A percentile compares a stretch with the other conserved stretches of the same genome.
phyloP scores from a whole-genome alignment of 1,284 basidiomycete species.

The Wallemia hederae region DNA sequence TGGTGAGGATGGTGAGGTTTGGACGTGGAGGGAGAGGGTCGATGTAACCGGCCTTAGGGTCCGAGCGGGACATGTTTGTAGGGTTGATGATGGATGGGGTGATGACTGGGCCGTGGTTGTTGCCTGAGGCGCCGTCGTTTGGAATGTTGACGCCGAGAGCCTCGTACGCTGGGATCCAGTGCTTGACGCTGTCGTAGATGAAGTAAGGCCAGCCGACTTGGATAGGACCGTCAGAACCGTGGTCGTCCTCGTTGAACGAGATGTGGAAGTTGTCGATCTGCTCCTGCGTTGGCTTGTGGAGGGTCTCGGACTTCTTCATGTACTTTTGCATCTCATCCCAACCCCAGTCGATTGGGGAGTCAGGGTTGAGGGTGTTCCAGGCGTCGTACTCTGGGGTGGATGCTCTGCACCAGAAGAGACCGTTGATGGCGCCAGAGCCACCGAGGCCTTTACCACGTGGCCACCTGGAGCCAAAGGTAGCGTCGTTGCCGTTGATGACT shows the following conservation, averaged over 20 bases:
- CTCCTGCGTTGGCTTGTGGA: conserved; percentile 16
- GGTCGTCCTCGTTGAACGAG: conserved; percentile 16
- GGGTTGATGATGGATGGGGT: conserved; percentile 35
- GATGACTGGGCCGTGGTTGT: conserved; percentile 12
- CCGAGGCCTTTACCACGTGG: conserved; percentile 37
- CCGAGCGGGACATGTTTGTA: conserved; percentile 31
- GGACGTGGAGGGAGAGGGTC: conserved; percentile 27
- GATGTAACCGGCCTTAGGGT: conserved; percentile 37
- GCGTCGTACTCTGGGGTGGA: conserved; percentile 18
- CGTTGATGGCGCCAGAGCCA: conserved; percentile 37
- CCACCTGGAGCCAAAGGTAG: conserved; percentile 17
- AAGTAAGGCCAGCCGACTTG: conserved; percentile 13
- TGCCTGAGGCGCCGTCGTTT: not conserved
- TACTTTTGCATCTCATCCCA: conserved; percentile 16
- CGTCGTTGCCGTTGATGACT: conserved; percentile 8
- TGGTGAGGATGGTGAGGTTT: conserved; percentile 33
- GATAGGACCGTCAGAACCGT: conserved; percentile 22
- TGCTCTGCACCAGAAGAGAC: conserved; percentile 27
- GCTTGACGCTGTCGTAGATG: not conserved
- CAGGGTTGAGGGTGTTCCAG: conserved; percentile 17
- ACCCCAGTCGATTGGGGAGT: conserved; percentile 14
- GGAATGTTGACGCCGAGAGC: not conserved
- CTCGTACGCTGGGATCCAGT: not conserved
- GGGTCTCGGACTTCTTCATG: conserved; percentile 21
- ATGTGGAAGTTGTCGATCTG: conserved; percentile 13